Base-by-base conservation (phyloP, 371 early-diverging fungal genomes). In the Rhizopus arrhizus region DNA sequence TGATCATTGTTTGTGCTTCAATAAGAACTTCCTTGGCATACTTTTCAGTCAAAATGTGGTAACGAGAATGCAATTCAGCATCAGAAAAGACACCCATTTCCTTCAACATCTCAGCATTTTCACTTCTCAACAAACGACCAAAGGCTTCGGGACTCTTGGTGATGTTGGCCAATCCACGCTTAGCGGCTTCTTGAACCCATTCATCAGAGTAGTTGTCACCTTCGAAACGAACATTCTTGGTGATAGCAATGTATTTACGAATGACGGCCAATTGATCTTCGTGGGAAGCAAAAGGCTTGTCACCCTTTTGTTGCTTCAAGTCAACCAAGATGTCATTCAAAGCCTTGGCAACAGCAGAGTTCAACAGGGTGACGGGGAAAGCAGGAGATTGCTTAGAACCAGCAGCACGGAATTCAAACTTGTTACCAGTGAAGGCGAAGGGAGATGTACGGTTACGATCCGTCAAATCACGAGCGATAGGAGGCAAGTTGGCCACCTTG, bases 401-500 rank as follows among this genome's bases (percentile, higher is more conserved):
- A 36, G 97, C 97, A 60, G 97, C 97, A 81, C 99, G 93, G 95
- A 97, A 98, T 84, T 98, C 99, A 68, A 98, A 97, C 88, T 98
- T 98, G 92, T 98, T 97, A 59, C 97, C 97, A 57, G 97, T 98
- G 85, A 97, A 98, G 57, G 99, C 99, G 64, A 98, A 96, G 36
- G 99, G 96, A 49, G 96, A 96, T 28, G 99, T 98, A 70, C 97
- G 92, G 91, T 98, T 98, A 75, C 99, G 94, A 75, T 98, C 99
- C 15, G 98, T 97, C 75, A 96, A 75, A 74, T 98, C 99, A 79
- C 97, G 94, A 32, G 92, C 73, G 69, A 98, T 95, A 68, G 78
- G 79, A 61, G 99, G 97, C 48, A 98, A 83, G 11, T 90, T 86
- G 36, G 95, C 85, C 34, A 97, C 93, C 90, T 96, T 96, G 65